Conservation (phyloP, 1,139 yeast species). For the Yamadazyma membranifaciens region DNA sequence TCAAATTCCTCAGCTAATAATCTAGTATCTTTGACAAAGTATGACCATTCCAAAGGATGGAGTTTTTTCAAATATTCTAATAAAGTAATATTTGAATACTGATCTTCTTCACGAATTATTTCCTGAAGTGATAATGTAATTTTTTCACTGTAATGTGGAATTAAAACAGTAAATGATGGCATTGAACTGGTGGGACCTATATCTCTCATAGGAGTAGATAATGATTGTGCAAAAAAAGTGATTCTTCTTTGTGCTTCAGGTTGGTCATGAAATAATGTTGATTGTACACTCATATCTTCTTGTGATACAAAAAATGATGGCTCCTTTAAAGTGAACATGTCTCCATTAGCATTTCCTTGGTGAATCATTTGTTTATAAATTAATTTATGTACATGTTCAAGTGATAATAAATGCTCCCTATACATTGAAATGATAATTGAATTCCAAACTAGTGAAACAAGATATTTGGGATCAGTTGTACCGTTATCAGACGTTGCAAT, state of each 20-base stretch:
- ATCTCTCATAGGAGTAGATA: conserved; percentile 54
- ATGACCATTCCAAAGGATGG: conserved; percentile 51
- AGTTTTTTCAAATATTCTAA: conserved; percentile 51
- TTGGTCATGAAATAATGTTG: conserved; percentile 31
- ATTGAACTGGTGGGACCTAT: conserved; percentile 39
- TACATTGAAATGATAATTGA: conserved; percentile 56
- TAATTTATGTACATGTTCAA: conserved; percentile 43
- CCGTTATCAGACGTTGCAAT: conserved; percentile 30
- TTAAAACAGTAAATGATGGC: conserved; percentile 52
- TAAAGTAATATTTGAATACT: conserved; percentile 48
- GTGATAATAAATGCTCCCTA: conserved; percentile 51
- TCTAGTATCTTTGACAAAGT: conserved; percentile 51
- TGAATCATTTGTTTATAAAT: conserved; percentile 37
- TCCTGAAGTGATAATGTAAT: conserved; percentile 47
- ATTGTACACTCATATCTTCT: conserved; percentile 44
- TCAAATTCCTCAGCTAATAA: conserved; percentile 46
- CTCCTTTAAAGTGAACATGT: conserved; percentile 33
- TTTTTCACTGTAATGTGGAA: conserved; percentile 53
- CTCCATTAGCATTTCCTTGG: conserved; percentile 25
- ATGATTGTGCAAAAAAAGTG: conserved; percentile 54
- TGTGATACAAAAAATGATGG: conserved; percentile 52
- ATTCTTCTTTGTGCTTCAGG: conserved; percentile 52
- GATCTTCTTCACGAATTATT: conserved; percentile 47
- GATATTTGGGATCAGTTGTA: conserved; percentile 29
- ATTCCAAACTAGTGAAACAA: conserved; percentile 53